Percentiles rank a stretch among this genome's conserved stretches.
Evolutionary conservation across 2,329 filamentous ascomycete genomes (phyloP).

Genomic region (Hypoxylon rubiginosum): DNA sequence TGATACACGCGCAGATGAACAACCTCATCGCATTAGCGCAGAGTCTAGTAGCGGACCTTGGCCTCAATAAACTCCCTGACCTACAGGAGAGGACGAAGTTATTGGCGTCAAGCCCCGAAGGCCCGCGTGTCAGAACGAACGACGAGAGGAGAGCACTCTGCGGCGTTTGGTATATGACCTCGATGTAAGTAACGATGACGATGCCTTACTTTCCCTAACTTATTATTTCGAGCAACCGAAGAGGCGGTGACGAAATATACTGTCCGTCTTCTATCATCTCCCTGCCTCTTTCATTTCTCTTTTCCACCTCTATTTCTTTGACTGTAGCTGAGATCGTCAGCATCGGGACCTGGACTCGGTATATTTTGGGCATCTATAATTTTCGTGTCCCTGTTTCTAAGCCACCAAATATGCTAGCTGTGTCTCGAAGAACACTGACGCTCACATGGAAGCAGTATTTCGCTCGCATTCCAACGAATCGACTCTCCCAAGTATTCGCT

Average conservation of each 20-base stretch:
- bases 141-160: constrained; percentile 67
- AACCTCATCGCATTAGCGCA: constrained; percentile 64
- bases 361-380: no score
- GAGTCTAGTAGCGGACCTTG: constrained; percentile 62
- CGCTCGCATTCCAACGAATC: constrained; percentile 59
- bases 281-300: neutral
- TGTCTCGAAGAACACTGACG: no score
- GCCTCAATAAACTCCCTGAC: constrained; percentile 58
- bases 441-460: constrained; percentile 52
- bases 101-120: constrained; percentile 58
- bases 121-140: constrained; percentile 58
- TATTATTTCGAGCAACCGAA: no score
- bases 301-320: neutral
- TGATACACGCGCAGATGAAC: constrained; percentile 65
- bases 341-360: no score
- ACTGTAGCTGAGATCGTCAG: no score
- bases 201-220: no score
- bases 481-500: constrained; percentile 65
- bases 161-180: constrained; percentile 68
- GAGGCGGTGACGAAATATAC: no score
- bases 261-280: neutral
- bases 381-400: no score
- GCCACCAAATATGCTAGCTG: no score
- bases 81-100: constrained; percentile 59
- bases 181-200: constrained; percentile 64